Percentiles rank a stretch among this genome's conserved stretches.
Conservation (phyloP, 164 flowering plant species). For the Berberis vulgaris region DNA sequence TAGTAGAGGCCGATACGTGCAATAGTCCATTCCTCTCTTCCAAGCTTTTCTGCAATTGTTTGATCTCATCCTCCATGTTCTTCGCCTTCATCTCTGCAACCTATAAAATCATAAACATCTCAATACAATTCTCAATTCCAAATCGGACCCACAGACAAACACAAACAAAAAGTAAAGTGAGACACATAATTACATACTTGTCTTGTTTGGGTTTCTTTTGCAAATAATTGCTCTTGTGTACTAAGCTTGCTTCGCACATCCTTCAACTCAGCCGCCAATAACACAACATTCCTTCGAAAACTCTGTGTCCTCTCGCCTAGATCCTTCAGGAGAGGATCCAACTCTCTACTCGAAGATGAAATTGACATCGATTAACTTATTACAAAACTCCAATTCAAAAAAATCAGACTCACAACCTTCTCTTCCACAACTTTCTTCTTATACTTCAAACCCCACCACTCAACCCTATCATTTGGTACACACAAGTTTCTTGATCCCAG, state of each 20-base stretch:
- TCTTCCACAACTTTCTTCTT: no score
- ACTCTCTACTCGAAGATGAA: slow-evolving; percentile 16
- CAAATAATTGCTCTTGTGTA: slow-evolving; percentile 54
- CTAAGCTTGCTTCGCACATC: slow-evolving; percentile 71
- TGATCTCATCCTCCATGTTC: slow-evolving; percentile 60
- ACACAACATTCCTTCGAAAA: slow-evolving; percentile 63
- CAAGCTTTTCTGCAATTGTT: slow-evolving; percentile 45
- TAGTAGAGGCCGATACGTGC: slow-evolving; percentile 41
- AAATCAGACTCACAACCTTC: neutral
- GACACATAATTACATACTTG: slow-evolving; percentile 33
- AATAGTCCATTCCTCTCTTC: slow-evolving; percentile 64
- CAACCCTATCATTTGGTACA: neutral
- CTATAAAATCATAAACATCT: slow-evolving; percentile 20
- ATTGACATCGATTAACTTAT: slow-evolving; percentile 15
- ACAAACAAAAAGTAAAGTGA: neutral
- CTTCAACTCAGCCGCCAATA: slow-evolving; percentile 81
- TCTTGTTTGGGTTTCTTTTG: slow-evolving; percentile 59
- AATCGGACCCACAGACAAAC: neutral
- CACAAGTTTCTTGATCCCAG: neutral
- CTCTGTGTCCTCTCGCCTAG: slow-evolving; percentile 76
- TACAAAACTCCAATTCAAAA: neutral
- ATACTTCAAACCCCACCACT: neutral
- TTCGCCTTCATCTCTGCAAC: slow-evolving; percentile 62
- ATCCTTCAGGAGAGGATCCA: slow-evolving; percentile 84
- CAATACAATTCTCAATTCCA: neutral